phyloP scores from a whole-genome alignment of 2,329 filamentous ascomycete species.

The Teratosphaeria zuluensis region DNA sequence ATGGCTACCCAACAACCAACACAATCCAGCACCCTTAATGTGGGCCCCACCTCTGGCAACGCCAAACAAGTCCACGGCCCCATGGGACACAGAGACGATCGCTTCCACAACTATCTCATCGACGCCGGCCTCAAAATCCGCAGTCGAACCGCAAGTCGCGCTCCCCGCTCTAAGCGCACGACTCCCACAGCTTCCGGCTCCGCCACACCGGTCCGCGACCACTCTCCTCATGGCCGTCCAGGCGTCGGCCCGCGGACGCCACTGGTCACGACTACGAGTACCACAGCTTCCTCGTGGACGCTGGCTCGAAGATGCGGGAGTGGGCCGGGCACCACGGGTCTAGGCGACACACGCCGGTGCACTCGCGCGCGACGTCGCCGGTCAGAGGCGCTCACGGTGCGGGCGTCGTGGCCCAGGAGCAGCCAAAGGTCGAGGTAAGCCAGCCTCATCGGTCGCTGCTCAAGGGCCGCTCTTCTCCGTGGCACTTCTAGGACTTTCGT shows the following conservation, averaged over 20 bases:
- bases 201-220: neutral
- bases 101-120: neutral
- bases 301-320: neutral
- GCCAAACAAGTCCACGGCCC: neutral
- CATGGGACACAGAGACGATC: neutral
- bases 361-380: neutral
- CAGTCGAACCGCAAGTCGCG: neutral
- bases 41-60: neutral
- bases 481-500: neutral
- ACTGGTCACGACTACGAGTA: neutral
- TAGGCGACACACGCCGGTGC: neutral
- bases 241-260: neutral
- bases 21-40: neutral
- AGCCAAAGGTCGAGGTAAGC: neutral
- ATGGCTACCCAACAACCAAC: neutral
- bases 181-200: neutral
- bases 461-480: constrained; percentile 13
- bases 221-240: neutral
- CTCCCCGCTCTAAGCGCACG: neutral
- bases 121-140: neutral
- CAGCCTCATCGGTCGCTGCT: neutral
- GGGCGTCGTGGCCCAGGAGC: neutral
- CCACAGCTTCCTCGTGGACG: neutral
- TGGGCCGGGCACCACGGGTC: neutral
- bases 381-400: neutral